Conservation (phyloP, 1,284 basidiomycete species). For the Anthracocystis setariae region DNA sequence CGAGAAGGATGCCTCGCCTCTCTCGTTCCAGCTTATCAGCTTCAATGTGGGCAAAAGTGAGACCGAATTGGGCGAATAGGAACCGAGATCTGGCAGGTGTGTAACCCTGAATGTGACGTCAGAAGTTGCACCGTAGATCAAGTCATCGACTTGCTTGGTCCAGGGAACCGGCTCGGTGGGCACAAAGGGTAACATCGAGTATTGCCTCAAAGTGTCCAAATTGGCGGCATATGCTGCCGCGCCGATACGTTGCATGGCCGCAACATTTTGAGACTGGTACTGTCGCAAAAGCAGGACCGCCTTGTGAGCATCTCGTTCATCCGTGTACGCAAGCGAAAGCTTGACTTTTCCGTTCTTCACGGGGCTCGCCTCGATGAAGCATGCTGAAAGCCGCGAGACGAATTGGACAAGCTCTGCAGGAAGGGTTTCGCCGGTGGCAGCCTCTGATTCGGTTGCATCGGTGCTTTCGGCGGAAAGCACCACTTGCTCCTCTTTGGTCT, state of each 20-base stretch:
- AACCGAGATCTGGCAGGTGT: slow-evolving; percentile 24
- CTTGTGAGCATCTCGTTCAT: slow-evolving; percentile 26
- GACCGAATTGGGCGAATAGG: slow-evolving; percentile 13
- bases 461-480: slow-evolving; percentile 14
- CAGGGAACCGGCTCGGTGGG: slow-evolving; percentile 39
- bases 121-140: slow-evolving; percentile 24
- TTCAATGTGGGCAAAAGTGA: slow-evolving; percentile 19
- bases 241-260: slow-evolving; percentile 25
- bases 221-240: slow-evolving; percentile 22
- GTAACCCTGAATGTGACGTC: slow-evolving; percentile 36
- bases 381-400: slow-evolving; percentile 34
- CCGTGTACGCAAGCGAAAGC: slow-evolving; percentile 24
- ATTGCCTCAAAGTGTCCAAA: slow-evolving; percentile 9
- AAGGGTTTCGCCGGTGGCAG: slow-evolving; percentile 6
- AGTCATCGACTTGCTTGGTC: slow-evolving; percentile 36
- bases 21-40: slow-evolving; percentile 22
- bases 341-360: slow-evolving; percentile 23
- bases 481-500: slow-evolving; percentile 25
- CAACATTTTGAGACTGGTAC: slow-evolving; percentile 20
- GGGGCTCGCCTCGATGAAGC: slow-evolving; percentile 38
- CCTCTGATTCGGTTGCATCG: neutral
- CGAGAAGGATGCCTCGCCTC: slow-evolving; percentile 8
- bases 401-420: slow-evolving; percentile 29
- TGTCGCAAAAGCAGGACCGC: slow-evolving; percentile 36
- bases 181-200: slow-evolving; percentile 44